Percentiles rank a stretch among this genome's conserved stretches.
phyloP scores from a whole-genome alignment of 176 grass and related monocot species.

The Raddia distichophylla region DNA sequence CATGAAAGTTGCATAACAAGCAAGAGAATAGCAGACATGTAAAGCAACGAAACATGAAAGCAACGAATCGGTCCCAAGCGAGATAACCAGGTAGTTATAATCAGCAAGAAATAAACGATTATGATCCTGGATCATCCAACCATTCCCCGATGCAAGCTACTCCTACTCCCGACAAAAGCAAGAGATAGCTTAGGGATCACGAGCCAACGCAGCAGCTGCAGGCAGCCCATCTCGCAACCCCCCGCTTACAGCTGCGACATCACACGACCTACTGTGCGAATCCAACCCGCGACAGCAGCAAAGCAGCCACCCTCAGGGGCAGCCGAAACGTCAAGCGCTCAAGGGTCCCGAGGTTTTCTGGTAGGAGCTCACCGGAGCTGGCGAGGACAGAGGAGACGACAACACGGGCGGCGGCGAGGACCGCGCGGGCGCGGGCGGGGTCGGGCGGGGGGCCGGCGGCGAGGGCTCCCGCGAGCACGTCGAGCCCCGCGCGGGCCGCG shows the following conservation, averaged over 20 bases:
- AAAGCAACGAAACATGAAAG: background rate
- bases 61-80: background rate
- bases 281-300: background rate
- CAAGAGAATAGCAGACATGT: background rate
- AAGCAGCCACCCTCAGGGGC: background rate
- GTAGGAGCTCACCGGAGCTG: constrained; percentile 39
- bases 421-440: constrained; percentile 27
- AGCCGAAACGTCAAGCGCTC: background rate
- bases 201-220: background rate
- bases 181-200: background rate
- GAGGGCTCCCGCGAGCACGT: constrained; percentile 46
- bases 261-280: constrained; percentile 7
- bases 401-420: constrained; percentile 41
- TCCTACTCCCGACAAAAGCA: constrained; percentile 4
- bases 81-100: background rate
- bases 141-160: constrained; percentile 22
- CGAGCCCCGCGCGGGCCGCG: constrained; percentile 41
- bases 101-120: background rate
- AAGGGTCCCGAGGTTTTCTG: background rate
- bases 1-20: background rate
- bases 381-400: constrained; percentile 53
- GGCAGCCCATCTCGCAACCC: background rate
- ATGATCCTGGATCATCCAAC: background rate
- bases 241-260: constrained; percentile 1
- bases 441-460: constrained; percentile 37